Conservation (phyloP, 1,284 basidiomycete species). For the Naganishia sp. region DNA sequence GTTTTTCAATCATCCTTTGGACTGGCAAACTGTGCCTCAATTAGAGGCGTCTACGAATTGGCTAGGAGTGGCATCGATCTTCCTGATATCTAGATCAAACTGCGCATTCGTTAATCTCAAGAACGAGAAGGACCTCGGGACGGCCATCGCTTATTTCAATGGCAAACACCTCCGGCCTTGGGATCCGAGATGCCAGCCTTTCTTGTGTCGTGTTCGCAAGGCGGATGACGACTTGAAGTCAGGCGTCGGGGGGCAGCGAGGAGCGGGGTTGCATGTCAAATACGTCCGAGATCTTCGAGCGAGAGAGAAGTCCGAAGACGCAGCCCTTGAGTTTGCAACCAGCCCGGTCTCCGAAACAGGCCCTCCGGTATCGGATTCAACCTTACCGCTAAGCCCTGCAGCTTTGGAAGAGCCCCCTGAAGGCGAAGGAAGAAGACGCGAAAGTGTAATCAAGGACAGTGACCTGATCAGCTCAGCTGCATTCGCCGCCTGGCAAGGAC, state of each 20-base stretch:
- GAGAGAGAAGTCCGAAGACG: slow-evolving; percentile 37
- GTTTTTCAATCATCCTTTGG: slow-evolving; percentile 66
- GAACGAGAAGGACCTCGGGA: slow-evolving; percentile 63
- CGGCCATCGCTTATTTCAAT: slow-evolving; percentile 70
- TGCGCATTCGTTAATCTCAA: slow-evolving; percentile 92
- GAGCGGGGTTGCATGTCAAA: slow-evolving; percentile 75
- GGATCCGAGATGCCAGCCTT: slow-evolving; percentile 71
- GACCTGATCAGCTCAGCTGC: slow-evolving; percentile 28
- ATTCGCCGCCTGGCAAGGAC: slow-evolving; percentile 30
- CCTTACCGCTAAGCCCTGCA: slow-evolving; percentile 39
- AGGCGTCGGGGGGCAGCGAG: slow-evolving; percentile 88
- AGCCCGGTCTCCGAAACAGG: neutral
- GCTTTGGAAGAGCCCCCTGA: slow-evolving; percentile 44
- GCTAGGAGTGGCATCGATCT: slow-evolving; percentile 78
- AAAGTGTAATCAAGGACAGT: slow-evolving; percentile 36
- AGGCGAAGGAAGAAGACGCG: slow-evolving; percentile 40
- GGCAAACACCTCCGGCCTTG: slow-evolving; percentile 55
- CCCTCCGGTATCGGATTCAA: slow-evolving; percentile 10
- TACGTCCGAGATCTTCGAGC: slow-evolving; percentile 70
- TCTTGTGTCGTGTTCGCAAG: slow-evolving; percentile 82
- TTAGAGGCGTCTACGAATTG: slow-evolving; percentile 38
- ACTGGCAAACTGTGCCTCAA: slow-evolving; percentile 33
- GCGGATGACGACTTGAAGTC: slow-evolving; percentile 84
- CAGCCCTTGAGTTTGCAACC: slow-evolving; percentile 18
- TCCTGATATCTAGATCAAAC: slow-evolving; percentile 86